These are phyloP conservation scores for Cajanus cajan DNA, from an alignment of 306 rosid genomes.

Conservation along the genomic window DNA sequence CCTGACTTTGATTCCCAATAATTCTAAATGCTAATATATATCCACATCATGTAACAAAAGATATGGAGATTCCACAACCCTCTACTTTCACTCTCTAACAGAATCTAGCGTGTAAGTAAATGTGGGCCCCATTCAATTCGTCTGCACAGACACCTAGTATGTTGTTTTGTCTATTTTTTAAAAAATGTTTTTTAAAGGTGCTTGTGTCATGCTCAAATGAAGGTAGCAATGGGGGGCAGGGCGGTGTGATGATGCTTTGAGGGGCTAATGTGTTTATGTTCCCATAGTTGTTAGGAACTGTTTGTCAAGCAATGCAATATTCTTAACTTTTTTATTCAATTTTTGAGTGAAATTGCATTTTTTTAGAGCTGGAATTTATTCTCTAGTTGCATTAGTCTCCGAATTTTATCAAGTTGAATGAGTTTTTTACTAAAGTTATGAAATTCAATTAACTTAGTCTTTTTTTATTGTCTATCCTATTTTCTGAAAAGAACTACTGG, in stretches of 20 bases:
- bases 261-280: conserved; percentile 29
- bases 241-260: conserved; percentile 21
- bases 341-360: not conserved
- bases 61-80: conserved; percentile 20
- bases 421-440: not conserved
- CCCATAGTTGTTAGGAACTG: conserved; percentile 27
- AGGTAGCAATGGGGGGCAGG: conserved; percentile 22
- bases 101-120: conserved; percentile 41
- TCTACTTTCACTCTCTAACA: conserved; percentile 35
- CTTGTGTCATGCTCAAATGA: conserved; percentile 24
- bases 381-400: not conserved
- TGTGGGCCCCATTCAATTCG: conserved; percentile 25
- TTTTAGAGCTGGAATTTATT: not conserved
- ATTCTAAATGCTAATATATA: conserved; percentile 42
- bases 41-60: conserved; percentile 32
- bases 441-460: not conserved
- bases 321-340: conserved; percentile 16
- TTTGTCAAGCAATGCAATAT: conserved; percentile 34
- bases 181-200: not conserved
- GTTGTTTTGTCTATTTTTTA: not conserved
- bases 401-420: not conserved
- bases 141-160: conserved; percentile 30
- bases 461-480: not conserved
- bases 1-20: conserved; percentile 87
- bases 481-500: no score